Evolutionary conservation across 306 rosid genomes (phyloP).

Genomic region (Prosopis cineraria): DNA sequence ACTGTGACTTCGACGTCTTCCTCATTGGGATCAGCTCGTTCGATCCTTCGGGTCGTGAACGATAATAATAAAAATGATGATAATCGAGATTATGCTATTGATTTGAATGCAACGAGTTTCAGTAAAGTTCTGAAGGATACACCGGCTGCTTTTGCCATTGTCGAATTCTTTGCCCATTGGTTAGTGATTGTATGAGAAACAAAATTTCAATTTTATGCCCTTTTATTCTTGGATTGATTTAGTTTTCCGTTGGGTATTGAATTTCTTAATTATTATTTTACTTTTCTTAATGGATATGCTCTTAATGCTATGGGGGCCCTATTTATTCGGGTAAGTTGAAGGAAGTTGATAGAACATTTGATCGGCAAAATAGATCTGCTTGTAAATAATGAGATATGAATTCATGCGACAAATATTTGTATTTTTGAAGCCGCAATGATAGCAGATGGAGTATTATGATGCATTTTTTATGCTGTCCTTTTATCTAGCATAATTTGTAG

Average conservation of each 20-base stretch:
- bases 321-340: not conserved
- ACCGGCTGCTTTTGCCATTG: slow-evolving; percentile 78
- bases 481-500: not conserved
- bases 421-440: not conserved
- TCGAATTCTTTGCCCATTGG: slow-evolving; percentile 93
- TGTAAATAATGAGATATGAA: not conserved
- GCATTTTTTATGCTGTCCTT: not conserved
- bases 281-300: slow-evolving; percentile 12
- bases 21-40: slow-evolving; percentile 59
- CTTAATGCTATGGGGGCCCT: not conserved
- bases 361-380: slow-evolving; percentile 17
- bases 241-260: slow-evolving; percentile 12
- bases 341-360: not conserved
- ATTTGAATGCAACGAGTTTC: slow-evolving; percentile 75
- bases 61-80: slow-evolving; percentile 31
- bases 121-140: slow-evolving; percentile 71
- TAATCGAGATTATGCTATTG: slow-evolving; percentile 70
- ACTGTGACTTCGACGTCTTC: slow-evolving; percentile 38
- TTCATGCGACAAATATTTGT: not conserved
- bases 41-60: slow-evolving; percentile 61
- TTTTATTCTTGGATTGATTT: not conserved
- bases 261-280: not conserved
- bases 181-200: slow-evolving; percentile 34
- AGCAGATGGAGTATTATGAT: not conserved
- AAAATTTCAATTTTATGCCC: not conserved